phyloP scores from a whole-genome alignment of 805 yeast species.

The Ogataea angusta region DNA sequence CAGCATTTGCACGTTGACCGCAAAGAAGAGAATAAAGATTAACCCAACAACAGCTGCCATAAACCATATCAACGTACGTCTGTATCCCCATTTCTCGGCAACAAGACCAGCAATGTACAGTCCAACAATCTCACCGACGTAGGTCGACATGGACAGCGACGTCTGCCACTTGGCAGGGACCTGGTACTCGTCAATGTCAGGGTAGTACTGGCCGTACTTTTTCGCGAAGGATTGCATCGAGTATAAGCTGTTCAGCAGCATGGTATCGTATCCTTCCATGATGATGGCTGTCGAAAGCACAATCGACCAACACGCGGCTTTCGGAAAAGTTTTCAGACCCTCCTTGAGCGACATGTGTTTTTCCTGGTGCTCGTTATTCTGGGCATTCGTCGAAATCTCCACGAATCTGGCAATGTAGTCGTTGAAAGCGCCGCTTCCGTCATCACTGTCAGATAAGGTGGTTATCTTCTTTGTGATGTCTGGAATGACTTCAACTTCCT shows the following conservation, averaged over 20 bases:
- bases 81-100: slow-evolving; percentile 41
- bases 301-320: neutral
- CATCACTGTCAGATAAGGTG: neutral
- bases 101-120: slow-evolving; percentile 39
- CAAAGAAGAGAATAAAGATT: slow-evolving; percentile 40
- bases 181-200: slow-evolving; percentile 25
- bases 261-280: slow-evolving; percentile 36
- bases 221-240: slow-evolving; percentile 35
- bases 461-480: neutral
- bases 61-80: slow-evolving; percentile 33
- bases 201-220: slow-evolving; percentile 30
- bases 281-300: neutral
- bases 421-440: neutral
- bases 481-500: neutral
- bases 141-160: slow-evolving; percentile 32
- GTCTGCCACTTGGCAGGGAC: slow-evolving; percentile 45
- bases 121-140: slow-evolving; percentile 32
- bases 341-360: neutral
- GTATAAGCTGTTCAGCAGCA: slow-evolving; percentile 35
- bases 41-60: slow-evolving; percentile 30
- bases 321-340: neutral
- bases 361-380: slow-evolving; percentile 9
- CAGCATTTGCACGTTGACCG: slow-evolving; percentile 35
- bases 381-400: neutral
- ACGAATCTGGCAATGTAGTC: slow-evolving; percentile 1